Base-by-base conservation (phyloP, 306 rosid genomes). In the Castanea crenata region DNA sequence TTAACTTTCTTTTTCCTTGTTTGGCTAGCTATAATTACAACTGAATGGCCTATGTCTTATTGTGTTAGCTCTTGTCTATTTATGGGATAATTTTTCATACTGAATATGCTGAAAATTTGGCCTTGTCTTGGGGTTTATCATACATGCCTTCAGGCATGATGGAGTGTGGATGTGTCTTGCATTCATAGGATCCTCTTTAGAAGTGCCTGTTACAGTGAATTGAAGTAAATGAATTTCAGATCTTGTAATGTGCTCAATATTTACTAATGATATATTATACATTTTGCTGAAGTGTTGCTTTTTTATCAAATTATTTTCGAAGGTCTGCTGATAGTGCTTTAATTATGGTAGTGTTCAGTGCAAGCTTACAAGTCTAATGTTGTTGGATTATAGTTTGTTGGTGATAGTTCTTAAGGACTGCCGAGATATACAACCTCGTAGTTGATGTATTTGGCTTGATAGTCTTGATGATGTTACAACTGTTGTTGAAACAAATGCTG, bases 331-430 rank as follows among this genome's bases (percentile, higher is more conserved):
- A 21, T 74, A 49, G 69, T 54, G 56, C 20, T 19, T 34, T 75
- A 0, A 23, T 23, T 75, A 51, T 25, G 44, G 64, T 25, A 29
- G 23, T 32, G 8, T 23, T 76, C 32, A 1, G 29, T 68, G 72
- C 25, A 34, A 68, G 32, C 35, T 72, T 81, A 72, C 59, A 21
- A 4, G 16, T 64, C 62, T 46, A 34, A n/a, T 78, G 57, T 62
- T 76, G 23, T 65, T 71, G 29, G 29, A 62, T 41, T 69, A 25
- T 69, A 25, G 74, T 71, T 1, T 70, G 80, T 75, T 82, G 99
- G 97, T 95, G 72, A 89, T 98, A 18, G 77, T 95, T 80, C 97
- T 90, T 76, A 95, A 91, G 89, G 99, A 93, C 79, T 93, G 99
- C 78, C 94, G 91, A 79, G 97, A 95, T 75, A 83, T 93, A 57